Evolutionary conservation across 2,329 filamentous ascomycete species (phyloP).

Genomic region (Zymoseptoria tritici): DNA sequence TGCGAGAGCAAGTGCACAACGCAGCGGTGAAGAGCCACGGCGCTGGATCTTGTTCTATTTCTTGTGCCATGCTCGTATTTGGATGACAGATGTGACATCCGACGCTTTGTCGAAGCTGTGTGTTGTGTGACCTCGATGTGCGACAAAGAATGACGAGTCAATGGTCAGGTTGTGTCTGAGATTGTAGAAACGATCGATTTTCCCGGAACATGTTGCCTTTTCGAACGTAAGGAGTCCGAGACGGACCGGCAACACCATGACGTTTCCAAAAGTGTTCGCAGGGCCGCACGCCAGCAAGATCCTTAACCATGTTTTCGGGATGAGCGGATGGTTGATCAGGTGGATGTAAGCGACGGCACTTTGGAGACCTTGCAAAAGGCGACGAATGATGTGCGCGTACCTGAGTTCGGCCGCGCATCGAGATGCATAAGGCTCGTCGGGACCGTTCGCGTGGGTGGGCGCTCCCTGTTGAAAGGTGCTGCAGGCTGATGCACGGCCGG

Average conservation of each 20-base stretch:
- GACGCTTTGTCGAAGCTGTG: background rate
- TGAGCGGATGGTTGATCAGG: background rate
- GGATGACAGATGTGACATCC: background rate
- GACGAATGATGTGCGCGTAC: slow-evolving; percentile 5
- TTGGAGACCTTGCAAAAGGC: background rate
- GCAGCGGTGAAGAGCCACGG: background rate
- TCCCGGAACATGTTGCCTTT: background rate
- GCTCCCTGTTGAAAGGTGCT: background rate
- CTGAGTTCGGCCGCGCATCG: slow-evolving; percentile 2
- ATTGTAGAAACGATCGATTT: background rate
- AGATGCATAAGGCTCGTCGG: background rate
- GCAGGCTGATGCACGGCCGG: background rate
- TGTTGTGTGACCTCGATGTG: background rate
- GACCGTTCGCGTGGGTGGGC: background rate
- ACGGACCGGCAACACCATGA: background rate
- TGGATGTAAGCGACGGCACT: background rate
- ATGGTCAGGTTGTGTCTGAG: background rate
- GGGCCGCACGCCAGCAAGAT: background rate
- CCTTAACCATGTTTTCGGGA: background rate
- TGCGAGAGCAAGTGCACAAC: background rate
- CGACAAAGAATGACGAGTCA: background rate
- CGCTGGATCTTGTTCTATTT: background rate
- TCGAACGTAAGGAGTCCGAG: background rate
- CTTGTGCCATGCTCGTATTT: too few species aligned
- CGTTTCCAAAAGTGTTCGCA: background rate